Conservation (phyloP, 257 asterid genomes). For the Verbascum thapsus region DNA sequence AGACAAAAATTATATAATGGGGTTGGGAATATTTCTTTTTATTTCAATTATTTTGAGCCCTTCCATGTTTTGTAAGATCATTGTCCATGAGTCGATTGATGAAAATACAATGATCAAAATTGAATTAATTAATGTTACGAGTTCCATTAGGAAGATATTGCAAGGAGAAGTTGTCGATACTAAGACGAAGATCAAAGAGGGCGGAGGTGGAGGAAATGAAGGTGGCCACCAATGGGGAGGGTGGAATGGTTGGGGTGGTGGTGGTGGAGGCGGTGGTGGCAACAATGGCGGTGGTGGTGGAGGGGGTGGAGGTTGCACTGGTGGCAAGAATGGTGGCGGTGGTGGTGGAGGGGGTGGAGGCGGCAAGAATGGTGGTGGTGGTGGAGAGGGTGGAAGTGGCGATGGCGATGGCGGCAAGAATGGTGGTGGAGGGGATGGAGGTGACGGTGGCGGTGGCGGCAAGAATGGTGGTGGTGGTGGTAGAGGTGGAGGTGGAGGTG, state of each 20-base stretch:
- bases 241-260: conserved; percentile 2
- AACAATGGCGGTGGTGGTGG: not conserved
- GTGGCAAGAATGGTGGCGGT: rapidly evolving
- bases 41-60: conserved; percentile 33
- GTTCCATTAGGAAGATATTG: not conserved
- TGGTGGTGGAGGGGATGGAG: too few relatives aligned
- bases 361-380: too few relatives aligned
- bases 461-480: too few relatives aligned
- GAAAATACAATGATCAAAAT: not conserved
- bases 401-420: too few relatives aligned
- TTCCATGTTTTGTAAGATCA: conserved; percentile 29
- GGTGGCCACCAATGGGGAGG: conserved; percentile 17
- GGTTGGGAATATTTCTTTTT: conserved; percentile 23
- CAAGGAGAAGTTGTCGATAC: conserved; percentile 20
- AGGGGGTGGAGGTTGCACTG: rapidly evolving
- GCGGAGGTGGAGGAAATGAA: conserved; percentile 13
- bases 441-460: not conserved
- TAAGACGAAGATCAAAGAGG: conserved; percentile 5
- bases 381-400: too few relatives aligned
- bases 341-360: not conserved
- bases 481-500: too few relatives aligned
- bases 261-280: not conserved
- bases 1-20: conserved; percentile 23
- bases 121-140: not conserved
- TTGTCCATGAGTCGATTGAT: conserved; percentile 2